Evolutionary conservation across 495 filamentous ascomycete species (phyloP).

Genomic region (Hamigera avellanea): DNA sequence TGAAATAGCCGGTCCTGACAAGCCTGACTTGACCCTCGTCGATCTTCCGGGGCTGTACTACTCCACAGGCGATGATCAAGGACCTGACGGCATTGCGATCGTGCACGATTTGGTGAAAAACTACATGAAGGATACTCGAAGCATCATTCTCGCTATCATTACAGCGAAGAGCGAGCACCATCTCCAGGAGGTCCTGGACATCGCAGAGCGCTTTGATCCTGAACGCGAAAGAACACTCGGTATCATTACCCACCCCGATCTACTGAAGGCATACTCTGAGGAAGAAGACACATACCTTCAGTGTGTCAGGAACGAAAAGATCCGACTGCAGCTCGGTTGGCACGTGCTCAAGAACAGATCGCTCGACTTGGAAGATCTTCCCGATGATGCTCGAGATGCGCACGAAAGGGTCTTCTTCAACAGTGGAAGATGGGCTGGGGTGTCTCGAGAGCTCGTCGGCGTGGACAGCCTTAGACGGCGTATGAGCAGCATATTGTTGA

Average conservation of each 20-base stretch:
- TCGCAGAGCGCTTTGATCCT: constrained; percentile 29
- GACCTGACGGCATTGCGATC: constrained; percentile 20
- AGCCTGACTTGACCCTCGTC: constrained; percentile 53
- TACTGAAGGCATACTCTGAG: constrained; percentile 17
- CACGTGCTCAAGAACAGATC: constrained; percentile 53
- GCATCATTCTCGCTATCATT: constrained; percentile 55
- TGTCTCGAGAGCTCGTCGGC: constrained; percentile 16
- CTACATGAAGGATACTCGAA: constrained; percentile 47
- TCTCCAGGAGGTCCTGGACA: constrained; percentile 36
- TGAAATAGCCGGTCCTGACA: constrained; percentile 45
- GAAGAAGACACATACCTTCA: constrained; percentile 39
- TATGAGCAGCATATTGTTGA: constrained; percentile 27
- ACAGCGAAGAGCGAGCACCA: constrained; percentile 38
- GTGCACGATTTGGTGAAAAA: constrained; percentile 39
- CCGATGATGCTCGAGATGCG: constrained; percentile 16
- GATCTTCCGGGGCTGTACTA: constrained; percentile 54
- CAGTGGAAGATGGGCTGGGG: constrained; percentile 21
- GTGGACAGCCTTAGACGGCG: constrained; percentile 27
- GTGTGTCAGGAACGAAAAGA: constrained; percentile 48
- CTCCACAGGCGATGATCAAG: constrained; percentile 24
- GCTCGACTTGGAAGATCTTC: constrained; percentile 16
- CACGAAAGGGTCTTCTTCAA: constrained; percentile 22
- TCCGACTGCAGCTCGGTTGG: constrained; percentile 54
- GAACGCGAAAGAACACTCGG: constrained; percentile 38
- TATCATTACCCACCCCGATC: constrained; percentile 39